A percentile compares a stretch with the other conserved stretches of the same genome.
Conservation (phyloP, 805 yeast species). For the Cyberlindnera saturnus region DNA sequence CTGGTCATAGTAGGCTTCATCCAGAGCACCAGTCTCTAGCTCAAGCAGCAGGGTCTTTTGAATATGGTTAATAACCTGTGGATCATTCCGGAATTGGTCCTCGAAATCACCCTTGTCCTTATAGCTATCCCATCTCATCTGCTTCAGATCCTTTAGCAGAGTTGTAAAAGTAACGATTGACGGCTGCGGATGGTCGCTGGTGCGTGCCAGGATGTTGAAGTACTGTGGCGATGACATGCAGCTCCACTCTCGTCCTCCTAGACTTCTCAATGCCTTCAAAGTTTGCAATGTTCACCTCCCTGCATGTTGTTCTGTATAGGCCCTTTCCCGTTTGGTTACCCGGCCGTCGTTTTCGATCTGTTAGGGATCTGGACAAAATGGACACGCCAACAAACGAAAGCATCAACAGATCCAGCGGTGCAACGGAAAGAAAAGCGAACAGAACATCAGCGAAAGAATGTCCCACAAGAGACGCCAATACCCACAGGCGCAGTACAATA, state of each 20-base stretch:
- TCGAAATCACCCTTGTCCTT: neutral
- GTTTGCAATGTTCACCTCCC: too few relatives aligned
- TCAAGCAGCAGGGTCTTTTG: slow-evolving; percentile 6
- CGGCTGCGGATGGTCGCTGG: neutral
- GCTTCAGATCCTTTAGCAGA: neutral
- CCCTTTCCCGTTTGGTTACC: neutral
- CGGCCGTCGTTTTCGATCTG: neutral
- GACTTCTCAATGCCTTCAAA: too few relatives aligned
- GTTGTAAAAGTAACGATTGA: neutral
- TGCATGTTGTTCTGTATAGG: too few relatives aligned
- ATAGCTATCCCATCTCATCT: neutral
- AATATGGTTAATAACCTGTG: slow-evolving; percentile 8
- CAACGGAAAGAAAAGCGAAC: too few relatives aligned
- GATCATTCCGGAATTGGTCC: slow-evolving; percentile 6
- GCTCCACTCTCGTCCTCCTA: too few relatives aligned
- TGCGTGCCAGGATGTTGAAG: neutral
- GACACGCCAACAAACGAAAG: neutral
- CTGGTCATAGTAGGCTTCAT: neutral
- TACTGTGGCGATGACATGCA: neutral
- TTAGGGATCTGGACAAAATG: neutral
- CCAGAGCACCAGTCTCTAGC: slow-evolving; percentile 8
- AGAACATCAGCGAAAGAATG: slow-evolving; percentile 9
- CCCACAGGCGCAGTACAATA: slow-evolving; percentile 25
- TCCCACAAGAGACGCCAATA: slow-evolving; percentile 28
- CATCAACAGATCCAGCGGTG: neutral